A percentile compares a stretch with the other conserved stretches of the same genome.
These are phyloP conservation scores for Trichoderma gracile DNA, from an alignment of 2,329 filamentous ascomycete genomes.

Conservation along the genomic window DNA sequence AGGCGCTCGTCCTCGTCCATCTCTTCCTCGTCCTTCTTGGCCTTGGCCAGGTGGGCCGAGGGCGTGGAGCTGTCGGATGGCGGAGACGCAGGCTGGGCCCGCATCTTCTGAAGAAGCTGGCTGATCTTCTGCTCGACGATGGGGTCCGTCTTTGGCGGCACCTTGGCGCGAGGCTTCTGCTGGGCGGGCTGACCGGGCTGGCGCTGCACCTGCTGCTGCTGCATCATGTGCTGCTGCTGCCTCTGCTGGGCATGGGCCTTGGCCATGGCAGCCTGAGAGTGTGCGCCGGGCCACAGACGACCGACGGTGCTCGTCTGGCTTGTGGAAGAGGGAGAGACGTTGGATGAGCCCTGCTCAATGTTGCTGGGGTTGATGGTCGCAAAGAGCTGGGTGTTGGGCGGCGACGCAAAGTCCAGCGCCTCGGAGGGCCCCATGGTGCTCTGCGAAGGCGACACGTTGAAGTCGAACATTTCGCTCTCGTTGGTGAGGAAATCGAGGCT, in stretches of 20 bases:
- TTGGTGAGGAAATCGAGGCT: constrained; percentile 55
- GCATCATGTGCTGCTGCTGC: constrained; percentile 61
- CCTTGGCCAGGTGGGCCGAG: constrained; percentile 67
- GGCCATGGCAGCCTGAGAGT: constrained; percentile 80
- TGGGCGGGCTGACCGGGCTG: constrained; percentile 54
- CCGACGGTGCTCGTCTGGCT: constrained; percentile 60
- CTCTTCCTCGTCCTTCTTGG: constrained; percentile 93
- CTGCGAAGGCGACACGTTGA: constrained; percentile 67
- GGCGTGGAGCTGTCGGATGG: constrained; percentile 50
- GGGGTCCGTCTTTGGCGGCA: constrained; percentile 60
- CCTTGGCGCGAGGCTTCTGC: constrained; percentile 51
- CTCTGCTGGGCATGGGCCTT: constrained; percentile 71
- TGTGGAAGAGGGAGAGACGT: constrained; percentile 50
- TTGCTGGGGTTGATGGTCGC: constrained; percentile 69
- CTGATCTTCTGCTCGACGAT: constrained; percentile 91
- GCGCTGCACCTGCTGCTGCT: constrained; percentile 49
- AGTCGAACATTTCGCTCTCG: constrained; percentile 69
- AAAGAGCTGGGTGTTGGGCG: constrained; percentile 61
- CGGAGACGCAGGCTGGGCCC: constrained; percentile 64
- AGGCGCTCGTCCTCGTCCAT: constrained; percentile 98
- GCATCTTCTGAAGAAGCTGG: constrained; percentile 88
- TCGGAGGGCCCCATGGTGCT: constrained; percentile 59
- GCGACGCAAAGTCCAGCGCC: constrained; percentile 57
- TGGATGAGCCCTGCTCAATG: constrained; percentile 61
- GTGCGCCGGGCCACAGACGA: constrained; percentile 89